A percentile compares a stretch with the other conserved stretches of the same genome.
Evolutionary conservation across 2,329 filamentous ascomycete genomes (phyloP).

Genomic region (Aspergillus quadricinctus): DNA sequence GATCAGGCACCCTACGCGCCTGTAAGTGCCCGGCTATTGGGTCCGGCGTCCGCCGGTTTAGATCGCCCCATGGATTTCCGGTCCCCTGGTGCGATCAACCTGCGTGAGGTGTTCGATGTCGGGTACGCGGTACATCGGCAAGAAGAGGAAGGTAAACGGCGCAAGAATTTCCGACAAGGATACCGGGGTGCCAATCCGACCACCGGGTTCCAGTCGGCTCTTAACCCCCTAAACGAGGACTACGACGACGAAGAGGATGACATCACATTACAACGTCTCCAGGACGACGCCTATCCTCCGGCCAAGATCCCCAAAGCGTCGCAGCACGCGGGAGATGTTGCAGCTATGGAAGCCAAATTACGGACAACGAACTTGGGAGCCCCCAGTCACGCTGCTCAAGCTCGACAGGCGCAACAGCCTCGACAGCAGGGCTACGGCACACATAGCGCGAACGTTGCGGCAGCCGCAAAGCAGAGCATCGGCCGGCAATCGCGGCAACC

Average conservation of each 20-base stretch:
- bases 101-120: slow-evolving; percentile 96
- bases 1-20: slow-evolving; percentile 41
- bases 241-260: slow-evolving; percentile 57
- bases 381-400: slow-evolving; percentile 57
- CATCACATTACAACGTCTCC: slow-evolving; percentile 12
- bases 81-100: slow-evolving; percentile 88
- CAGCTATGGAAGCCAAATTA: slow-evolving; percentile 80
- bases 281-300: slow-evolving; percentile 39
- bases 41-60: slow-evolving; percentile 50
- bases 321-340: slow-evolving; percentile 56
- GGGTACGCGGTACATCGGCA: slow-evolving; percentile 96
- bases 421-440: slow-evolving; percentile 72
- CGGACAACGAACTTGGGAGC: slow-evolving; percentile 71
- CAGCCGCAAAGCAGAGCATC: slow-evolving; percentile 77
- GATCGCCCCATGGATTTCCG: slow-evolving; percentile 84
- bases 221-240: slow-evolving; percentile 62
- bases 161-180: slow-evolving; percentile 75
- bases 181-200: slow-evolving; percentile 52
- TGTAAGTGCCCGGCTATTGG: slow-evolving; percentile 51
- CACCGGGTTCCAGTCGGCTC: slow-evolving; percentile 57
- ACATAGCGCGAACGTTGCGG: slow-evolving; percentile 77
- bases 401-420: slow-evolving; percentile 54
- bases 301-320: slow-evolving; percentile 63
- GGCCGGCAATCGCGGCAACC: slow-evolving; percentile 69
- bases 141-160: slow-evolving; percentile 89